These are phyloP conservation scores for Fusarium phyllophilum DNA, from an alignment of 2,329 filamentous ascomycete genomes.

Conservation along the genomic window DNA sequence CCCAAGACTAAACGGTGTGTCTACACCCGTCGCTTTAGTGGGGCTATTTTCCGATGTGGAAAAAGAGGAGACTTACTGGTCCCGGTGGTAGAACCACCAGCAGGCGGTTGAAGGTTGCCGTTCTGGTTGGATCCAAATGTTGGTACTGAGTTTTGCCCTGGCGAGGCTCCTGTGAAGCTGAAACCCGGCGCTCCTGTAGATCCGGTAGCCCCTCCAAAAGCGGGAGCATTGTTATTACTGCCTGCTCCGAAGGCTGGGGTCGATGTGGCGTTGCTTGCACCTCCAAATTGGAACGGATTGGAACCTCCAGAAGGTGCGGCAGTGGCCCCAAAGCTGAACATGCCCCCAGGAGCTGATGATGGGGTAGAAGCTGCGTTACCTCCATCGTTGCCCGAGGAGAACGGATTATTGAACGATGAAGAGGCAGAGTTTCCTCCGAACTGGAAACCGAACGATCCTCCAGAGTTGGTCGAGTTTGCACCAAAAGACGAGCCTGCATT, in stretches of 20 bases:
- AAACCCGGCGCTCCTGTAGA: slow-evolving; percentile 49
- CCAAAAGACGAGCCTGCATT: slow-evolving; percentile 52
- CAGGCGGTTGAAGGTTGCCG: slow-evolving; percentile 54
- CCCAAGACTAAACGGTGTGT: slow-evolving; percentile 66
- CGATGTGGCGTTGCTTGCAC: slow-evolving; percentile 36
- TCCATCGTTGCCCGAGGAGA: slow-evolving; percentile 46
- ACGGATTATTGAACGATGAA: slow-evolving; percentile 54
- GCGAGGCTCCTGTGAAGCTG: slow-evolving; percentile 52
- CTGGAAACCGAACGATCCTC: slow-evolving; percentile 46
- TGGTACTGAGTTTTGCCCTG: slow-evolving; percentile 44
- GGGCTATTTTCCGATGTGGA: slow-evolving; percentile 54
- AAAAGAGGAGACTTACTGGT: slow-evolving; percentile 59
- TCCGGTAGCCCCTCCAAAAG: slow-evolving; percentile 48
- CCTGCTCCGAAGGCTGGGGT: slow-evolving; percentile 45
- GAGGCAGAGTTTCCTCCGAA: slow-evolving; percentile 46
- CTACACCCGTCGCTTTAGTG: slow-evolving; percentile 60
- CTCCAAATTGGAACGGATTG: slow-evolving; percentile 54
- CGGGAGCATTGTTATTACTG: slow-evolving; percentile 36
- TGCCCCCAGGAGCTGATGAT: slow-evolving; percentile 40
- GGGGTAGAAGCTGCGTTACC: slow-evolving; percentile 37
- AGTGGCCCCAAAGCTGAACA: slow-evolving; percentile 54
- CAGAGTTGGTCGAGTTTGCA: slow-evolving; percentile 39
- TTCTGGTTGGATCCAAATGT: slow-evolving; percentile 51
- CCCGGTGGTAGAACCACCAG: slow-evolving; percentile 57
- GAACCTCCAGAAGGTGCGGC: slow-evolving; percentile 43